phyloP scores from a whole-genome alignment of 306 rosid genomes.

The Quercus suber region DNA sequence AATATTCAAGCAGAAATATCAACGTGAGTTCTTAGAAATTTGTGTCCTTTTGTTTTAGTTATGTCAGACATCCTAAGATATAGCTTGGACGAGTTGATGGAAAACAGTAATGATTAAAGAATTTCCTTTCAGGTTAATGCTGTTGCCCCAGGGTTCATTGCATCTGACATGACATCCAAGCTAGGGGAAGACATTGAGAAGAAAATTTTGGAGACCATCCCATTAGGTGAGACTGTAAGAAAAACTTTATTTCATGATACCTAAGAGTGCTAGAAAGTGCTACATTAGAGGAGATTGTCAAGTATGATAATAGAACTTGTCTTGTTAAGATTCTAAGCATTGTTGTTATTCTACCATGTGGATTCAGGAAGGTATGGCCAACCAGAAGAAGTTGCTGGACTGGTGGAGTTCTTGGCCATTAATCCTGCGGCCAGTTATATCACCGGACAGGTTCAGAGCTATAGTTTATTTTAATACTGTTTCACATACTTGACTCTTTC shows the following conservation, averaged over 20 bases:
- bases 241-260: background rate
- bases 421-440: slow-evolving; percentile 84
- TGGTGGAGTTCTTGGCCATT: slow-evolving; percentile 93
- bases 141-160: slow-evolving; percentile 94
- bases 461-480: background rate
- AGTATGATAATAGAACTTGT: slow-evolving; percentile 11
- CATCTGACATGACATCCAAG: slow-evolving; percentile 97
- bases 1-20: slow-evolving; percentile 85
- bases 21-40: slow-evolving; percentile 42
- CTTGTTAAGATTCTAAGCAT: slow-evolving; percentile 3
- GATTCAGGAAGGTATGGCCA: slow-evolving; percentile 87
- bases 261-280: background rate
- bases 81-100: slow-evolving; percentile 3
- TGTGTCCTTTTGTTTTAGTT: background rate
- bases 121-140: slow-evolving; percentile 78
- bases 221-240: slow-evolving; percentile 62
- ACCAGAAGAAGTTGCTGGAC: slow-evolving; percentile 97
- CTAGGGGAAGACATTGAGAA: slow-evolving; percentile 81
- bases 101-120: slow-evolving; percentile 11
- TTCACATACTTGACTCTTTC: background rate
- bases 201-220: slow-evolving; percentile 74
- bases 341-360: slow-evolving; percentile 13
- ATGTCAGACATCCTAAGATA: slow-evolving; percentile 5
- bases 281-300: background rate
- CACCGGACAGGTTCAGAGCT: slow-evolving; percentile 76